Percentiles rank a stretch among this genome's conserved stretches.
phyloP scores from a whole-genome alignment of 75 land plant genomes.

The Pinus tabuliformis region DNA sequence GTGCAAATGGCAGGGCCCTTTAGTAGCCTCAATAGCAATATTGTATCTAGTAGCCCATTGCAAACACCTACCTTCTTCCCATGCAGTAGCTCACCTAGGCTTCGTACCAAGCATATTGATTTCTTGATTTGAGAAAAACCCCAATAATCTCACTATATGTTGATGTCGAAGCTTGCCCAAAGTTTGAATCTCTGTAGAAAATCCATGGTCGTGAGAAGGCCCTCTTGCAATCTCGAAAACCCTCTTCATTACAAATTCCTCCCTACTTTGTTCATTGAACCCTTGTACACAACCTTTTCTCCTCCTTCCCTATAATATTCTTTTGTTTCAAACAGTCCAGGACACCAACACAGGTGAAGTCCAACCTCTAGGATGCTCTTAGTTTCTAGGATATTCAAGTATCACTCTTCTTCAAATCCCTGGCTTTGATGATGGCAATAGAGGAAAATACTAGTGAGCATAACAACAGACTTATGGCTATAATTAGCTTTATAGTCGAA shows the following conservation, averaged over 20 bases:
- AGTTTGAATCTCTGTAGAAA: neutral
- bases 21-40: conserved; percentile 35
- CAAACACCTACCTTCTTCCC: conserved; percentile 37
- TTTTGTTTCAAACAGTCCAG: conserved; percentile 36
- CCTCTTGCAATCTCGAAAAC: conserved; percentile 34
- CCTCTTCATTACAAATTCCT: conserved; percentile 79
- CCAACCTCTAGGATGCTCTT: conserved; percentile 78
- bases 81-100: conserved; percentile 38
- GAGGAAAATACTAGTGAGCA: conserved; percentile 35
- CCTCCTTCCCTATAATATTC: conserved; percentile 81
- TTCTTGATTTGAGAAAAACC: conserved; percentile 18
- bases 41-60: conserved; percentile 37
- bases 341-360: conserved; percentile 72
- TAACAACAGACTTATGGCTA: conserved; percentile 46
- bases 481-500: conserved; percentile 15
- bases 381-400: conserved; percentile 60
- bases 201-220: conserved; percentile 24
- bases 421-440: neutral
- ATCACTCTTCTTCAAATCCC: neutral
- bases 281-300: conserved; percentile 90
- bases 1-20: conserved; percentile 21
- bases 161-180: too few relatives aligned
- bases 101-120: conserved; percentile 35
- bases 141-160: too few relatives aligned
- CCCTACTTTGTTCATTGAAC: conserved; percentile 60